phyloP scores from a whole-genome alignment of 768 basidiomycete species.

The Tricholoma flavovirens region DNA sequence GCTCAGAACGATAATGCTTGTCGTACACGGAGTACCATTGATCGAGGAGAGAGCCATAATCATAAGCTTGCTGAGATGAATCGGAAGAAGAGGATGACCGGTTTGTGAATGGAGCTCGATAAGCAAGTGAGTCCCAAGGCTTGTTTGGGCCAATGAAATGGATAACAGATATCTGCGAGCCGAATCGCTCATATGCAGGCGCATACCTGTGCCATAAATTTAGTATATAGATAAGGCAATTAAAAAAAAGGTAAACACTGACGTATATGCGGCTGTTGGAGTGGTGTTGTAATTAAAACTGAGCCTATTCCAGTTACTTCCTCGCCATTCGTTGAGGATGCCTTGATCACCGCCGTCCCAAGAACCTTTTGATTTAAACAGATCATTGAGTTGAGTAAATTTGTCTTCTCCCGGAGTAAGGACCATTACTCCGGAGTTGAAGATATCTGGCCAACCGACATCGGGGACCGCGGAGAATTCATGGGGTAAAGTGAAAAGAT shows the following conservation, averaged over 20 bases:
- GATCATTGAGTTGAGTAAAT: conserved; percentile 64
- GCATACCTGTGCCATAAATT: conserved; percentile 63
- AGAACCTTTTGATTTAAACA: conserved; percentile 74
- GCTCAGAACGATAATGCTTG: conserved; percentile 67
- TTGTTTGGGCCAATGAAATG: conserved; percentile 97
- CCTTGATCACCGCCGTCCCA: conserved; percentile 99
- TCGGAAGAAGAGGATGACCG: conserved; percentile 21
- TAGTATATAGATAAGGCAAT: conserved; percentile 18
- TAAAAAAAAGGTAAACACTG: conserved; percentile 31
- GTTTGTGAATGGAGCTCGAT: conserved; percentile 52
- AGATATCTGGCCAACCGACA: conserved; percentile 99
- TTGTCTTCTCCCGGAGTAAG: conserved; percentile 76
- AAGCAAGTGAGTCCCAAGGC: conserved; percentile 80
- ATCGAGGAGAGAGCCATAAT: conserved; percentile 78
- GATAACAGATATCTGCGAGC: conserved; percentile 76
- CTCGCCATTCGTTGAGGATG: conserved; percentile 92
- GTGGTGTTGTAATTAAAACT: conserved; percentile 99
- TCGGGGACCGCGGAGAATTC: conserved; percentile 94
- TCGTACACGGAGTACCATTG: conserved; percentile 93
- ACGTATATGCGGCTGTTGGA: conserved; percentile 95
- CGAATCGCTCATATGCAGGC: conserved; percentile 93
- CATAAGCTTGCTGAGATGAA: conserved; percentile 48
- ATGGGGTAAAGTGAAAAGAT: conserved; percentile 79
- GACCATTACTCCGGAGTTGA: conserved; percentile 96
- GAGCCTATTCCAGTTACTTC: conserved; percentile 82